Evolutionary conservation across 441 rosid species (phyloP).

Genomic region (Manihot esculenta): DNA sequence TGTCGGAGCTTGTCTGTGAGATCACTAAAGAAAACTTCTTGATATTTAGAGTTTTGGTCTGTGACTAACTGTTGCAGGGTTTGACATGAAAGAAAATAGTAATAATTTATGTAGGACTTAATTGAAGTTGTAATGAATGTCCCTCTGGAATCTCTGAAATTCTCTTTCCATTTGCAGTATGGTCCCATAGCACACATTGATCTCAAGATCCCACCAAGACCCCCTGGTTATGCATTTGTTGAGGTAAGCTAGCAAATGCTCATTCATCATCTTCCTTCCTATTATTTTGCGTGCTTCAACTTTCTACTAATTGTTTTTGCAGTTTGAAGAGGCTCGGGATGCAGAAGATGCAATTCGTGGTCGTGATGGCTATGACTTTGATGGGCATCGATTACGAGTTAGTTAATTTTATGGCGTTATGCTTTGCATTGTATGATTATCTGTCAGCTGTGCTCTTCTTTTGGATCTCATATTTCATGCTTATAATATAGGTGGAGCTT

Average conservation of each 20-base stretch:
- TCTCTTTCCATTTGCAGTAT: constrained; percentile 46
- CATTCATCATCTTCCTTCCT: background rate
- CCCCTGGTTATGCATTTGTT: constrained; percentile 95
- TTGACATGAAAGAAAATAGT: background rate
- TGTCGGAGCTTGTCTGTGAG: too few relatives aligned
- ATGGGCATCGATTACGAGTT: constrained; percentile 80
- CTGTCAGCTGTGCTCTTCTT: background rate
- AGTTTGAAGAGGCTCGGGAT: constrained; percentile 91
- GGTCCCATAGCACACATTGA: constrained; percentile 90
- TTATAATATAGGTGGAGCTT: constrained; percentile 69
- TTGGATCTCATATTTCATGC: constrained; percentile 1
- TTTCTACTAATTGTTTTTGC: constrained; percentile 19
- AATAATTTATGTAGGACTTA: background rate
- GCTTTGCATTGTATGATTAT: background rate
- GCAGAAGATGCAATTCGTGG: constrained; percentile 95
- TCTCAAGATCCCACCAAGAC: constrained; percentile 90
- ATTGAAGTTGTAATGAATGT: too few relatives aligned
- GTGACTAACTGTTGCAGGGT: background rate
- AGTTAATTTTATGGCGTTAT: constrained; percentile 22
- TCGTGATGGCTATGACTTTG: constrained; percentile 93
- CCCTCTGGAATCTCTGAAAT: too few relatives aligned
- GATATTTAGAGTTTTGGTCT: background rate
- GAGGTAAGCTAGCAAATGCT: constrained; percentile 50
- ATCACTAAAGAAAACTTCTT: background rate
- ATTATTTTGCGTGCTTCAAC: background rate